Evolutionary conservation across 805 yeast species (phyloP).

Genomic region (Pichia phayaonensis): DNA sequence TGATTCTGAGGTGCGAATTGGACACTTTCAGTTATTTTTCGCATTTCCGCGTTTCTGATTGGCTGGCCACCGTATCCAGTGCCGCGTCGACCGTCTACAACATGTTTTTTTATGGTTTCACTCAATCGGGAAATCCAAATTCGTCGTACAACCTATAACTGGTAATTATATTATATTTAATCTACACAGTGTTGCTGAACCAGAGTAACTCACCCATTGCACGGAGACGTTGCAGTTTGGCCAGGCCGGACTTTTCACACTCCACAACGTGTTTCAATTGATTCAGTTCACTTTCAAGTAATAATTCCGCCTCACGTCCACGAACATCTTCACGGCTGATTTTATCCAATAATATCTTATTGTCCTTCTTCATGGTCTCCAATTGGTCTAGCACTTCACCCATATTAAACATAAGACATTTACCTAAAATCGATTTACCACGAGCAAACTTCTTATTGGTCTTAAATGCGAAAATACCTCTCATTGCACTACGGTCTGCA

Average conservation of each 20-base stretch:
- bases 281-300: slow-evolving; percentile 67
- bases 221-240: slow-evolving; percentile 48
- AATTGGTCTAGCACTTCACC: slow-evolving; percentile 43
- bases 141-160: neutral
- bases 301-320: slow-evolving; percentile 67
- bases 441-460: slow-evolving; percentile 18
- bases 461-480: slow-evolving; percentile 78
- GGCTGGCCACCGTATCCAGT: neutral
- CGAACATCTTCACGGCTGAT: slow-evolving; percentile 85
- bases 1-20: neutral
- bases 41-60: slow-evolving; percentile 2
- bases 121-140: neutral
- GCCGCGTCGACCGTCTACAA: neutral
- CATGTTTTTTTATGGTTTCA: neutral
- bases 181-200: slow-evolving; percentile 18
- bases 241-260: slow-evolving; percentile 46
- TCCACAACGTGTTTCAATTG: slow-evolving; percentile 57
- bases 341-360: slow-evolving; percentile 65
- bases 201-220: slow-evolving; percentile 51
- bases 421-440: slow-evolving; percentile 30
- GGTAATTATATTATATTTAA: neutral
- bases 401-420: slow-evolving; percentile 45
- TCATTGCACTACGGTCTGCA: slow-evolving; percentile 82
- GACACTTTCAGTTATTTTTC: neutral
- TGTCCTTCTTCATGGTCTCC: slow-evolving; percentile 46